phyloP scores from a whole-genome alignment of 441 rosid genomes.

The Erodium moschatum region DNA sequence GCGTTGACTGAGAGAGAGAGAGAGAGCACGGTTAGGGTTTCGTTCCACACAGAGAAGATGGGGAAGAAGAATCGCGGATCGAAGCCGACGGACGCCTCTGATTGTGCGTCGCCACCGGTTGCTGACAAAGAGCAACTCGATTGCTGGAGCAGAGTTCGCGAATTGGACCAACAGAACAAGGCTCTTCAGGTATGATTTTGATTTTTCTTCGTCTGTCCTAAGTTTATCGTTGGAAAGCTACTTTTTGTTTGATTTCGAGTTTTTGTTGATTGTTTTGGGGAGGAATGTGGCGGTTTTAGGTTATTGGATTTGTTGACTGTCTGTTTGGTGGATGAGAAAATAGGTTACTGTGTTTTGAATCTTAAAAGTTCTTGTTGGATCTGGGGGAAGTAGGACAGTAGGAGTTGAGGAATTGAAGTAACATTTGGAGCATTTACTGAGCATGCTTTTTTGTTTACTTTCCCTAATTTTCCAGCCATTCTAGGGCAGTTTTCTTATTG shows the following conservation, averaged over 20 bases:
- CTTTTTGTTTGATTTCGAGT: background rate
- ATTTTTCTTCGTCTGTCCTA: background rate
- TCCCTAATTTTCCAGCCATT: background rate
- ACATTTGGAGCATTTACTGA: background rate
- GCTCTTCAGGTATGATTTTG: constrained; percentile 47
- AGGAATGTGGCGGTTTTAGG: background rate
- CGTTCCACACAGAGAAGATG: constrained; percentile 27
- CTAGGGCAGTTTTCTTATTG: background rate
- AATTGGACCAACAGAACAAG: constrained; percentile 49
- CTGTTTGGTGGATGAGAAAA: background rate
- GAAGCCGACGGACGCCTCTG: constrained; percentile 29
- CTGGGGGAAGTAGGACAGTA: background rate
- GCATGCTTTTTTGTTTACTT: background rate
- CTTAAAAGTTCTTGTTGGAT: background rate
- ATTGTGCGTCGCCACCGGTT: constrained; percentile 21
- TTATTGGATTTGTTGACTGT: background rate
- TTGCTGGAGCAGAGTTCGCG: constrained; percentile 32
- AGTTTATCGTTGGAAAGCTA: background rate
- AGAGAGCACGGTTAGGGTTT: background rate
- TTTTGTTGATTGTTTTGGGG: background rate
- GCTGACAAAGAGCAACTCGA: constrained; percentile 14
- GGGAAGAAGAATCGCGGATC: constrained; percentile 55
- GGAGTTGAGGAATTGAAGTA: background rate
- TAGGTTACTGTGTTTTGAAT: background rate
- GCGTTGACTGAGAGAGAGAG: background rate